Conservation (phyloP, 768 basidiomycete species). For the Jaapia argillacea region DNA sequence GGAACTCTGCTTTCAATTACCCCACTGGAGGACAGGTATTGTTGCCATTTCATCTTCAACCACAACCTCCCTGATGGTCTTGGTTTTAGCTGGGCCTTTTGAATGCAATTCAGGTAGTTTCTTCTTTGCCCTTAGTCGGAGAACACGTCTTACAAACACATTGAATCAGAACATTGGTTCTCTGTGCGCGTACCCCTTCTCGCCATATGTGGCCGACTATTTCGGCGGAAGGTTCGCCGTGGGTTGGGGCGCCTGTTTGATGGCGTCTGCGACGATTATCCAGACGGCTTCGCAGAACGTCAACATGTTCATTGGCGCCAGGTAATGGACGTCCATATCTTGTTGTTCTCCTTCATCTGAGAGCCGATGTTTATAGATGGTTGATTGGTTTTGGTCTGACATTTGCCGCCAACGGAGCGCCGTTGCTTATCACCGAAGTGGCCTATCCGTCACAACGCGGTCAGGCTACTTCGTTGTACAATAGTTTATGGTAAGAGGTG, state of each 20-base stretch:
- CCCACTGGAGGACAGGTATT: slow-evolving; percentile 13
- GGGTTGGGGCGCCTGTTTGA: slow-evolving; percentile 21
- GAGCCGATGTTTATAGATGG: slow-evolving; percentile 4
- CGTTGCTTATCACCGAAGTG: slow-evolving; percentile 30
- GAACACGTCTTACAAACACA: not conserved
- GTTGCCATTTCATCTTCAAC: slow-evolving; percentile 1
- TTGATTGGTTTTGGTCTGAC: slow-evolving; percentile 22
- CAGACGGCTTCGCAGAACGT: slow-evolving; percentile 22
- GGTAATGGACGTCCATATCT: slow-evolving; percentile 12
- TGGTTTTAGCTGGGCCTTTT: slow-evolving; percentile 18
- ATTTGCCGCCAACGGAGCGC: slow-evolving; percentile 24
- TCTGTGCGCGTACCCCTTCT: slow-evolving; percentile 16
- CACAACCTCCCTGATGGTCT: not conserved
- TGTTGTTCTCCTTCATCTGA: slow-evolving; percentile 4
- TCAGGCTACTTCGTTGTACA: slow-evolving; percentile 22
- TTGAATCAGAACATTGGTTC: slow-evolving; percentile 18
- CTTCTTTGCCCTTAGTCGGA: not conserved
- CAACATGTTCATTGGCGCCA: slow-evolving; percentile 25
- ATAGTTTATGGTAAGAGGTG: slow-evolving; percentile 22
- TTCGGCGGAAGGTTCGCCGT: slow-evolving; percentile 21
- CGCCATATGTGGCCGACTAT: slow-evolving; percentile 21
- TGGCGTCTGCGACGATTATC: slow-evolving; percentile 21
- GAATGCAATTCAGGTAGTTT: slow-evolving; percentile 19
- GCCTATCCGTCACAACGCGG: slow-evolving; percentile 32
- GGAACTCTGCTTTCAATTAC: slow-evolving; percentile 18